Evolutionary conservation across 768 basidiomycete species (phyloP).

Genomic region (Symmetrospora coprosmae): DNA sequence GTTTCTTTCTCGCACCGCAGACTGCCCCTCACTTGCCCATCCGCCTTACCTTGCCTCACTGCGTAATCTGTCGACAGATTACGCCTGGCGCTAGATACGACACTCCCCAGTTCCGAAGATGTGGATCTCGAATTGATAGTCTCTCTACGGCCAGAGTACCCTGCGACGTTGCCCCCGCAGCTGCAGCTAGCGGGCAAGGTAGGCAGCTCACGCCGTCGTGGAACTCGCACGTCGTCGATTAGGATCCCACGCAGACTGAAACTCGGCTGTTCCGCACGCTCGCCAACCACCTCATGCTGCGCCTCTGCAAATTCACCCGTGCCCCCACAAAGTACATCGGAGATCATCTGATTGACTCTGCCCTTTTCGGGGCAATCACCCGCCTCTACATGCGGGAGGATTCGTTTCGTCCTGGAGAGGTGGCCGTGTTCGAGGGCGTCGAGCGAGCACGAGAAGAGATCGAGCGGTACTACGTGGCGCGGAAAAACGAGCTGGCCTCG

Average conservation of each 20-base stretch:
- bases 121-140: conserved; percentile 19
- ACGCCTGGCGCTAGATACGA: conserved; percentile 5
- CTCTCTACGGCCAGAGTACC: conserved; percentile 37
- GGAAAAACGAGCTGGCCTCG: conserved; percentile 3
- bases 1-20: not conserved
- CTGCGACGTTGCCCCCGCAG: conserved; percentile 35
- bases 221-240: too few relatives aligned
- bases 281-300: too few relatives aligned
- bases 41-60: too few relatives aligned
- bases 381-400: conserved; percentile 6
- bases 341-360: conserved; percentile 35
- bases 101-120: conserved; percentile 10
- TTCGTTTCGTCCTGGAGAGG: not conserved
- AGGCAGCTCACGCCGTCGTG: not conserved
- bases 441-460: conserved; percentile 5
- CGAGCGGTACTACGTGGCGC: not conserved
- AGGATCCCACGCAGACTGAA: too few relatives aligned
- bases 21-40: not conserved
- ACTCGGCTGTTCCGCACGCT: too few relatives aligned
- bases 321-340: conserved; percentile 34
- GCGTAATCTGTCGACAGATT: too few relatives aligned
- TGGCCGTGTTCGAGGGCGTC: conserved; percentile 7
- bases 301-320: not conserved
- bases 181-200: conserved; percentile 35
- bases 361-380: conserved; percentile 32